These are phyloP conservation scores for Symbiodinium natans DNA, from an alignment of 73 alveolate species.

Conservation along the genomic window DNA sequence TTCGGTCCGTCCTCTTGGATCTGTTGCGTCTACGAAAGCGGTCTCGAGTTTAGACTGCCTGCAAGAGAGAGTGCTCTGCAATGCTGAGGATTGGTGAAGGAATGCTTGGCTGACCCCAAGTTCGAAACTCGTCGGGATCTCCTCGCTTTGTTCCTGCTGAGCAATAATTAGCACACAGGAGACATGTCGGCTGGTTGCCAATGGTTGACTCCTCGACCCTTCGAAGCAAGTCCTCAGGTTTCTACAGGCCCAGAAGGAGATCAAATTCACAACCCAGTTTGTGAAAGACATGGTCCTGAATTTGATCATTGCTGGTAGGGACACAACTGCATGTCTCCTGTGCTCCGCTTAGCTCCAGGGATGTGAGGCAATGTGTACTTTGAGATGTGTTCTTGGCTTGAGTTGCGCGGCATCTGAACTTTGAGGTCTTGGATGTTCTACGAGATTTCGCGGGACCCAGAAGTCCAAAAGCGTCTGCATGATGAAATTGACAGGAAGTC, in stretches of 20 bases:
- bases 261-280: not conserved
- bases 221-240: not conserved
- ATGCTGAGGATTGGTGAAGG: not conserved
- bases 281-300: not conserved
- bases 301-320: slow-evolving; percentile 12
- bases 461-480: not conserved
- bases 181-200: not conserved
- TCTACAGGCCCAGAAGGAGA: not conserved
- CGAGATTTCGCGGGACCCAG: not conserved
- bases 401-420: not conserved
- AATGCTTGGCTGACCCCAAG: slow-evolving; percentile 1
- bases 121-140: not conserved
- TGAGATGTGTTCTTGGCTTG: no score
- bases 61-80: no score
- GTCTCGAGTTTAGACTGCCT: no score
- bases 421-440: slow-evolving; percentile 11
- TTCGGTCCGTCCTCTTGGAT: no score
- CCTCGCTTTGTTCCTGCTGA: not conserved
- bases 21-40: no score
- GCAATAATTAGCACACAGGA: not conserved
- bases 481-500: not conserved
- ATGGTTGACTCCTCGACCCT: not conserved
- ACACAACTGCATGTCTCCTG: not conserved
- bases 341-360: not conserved
- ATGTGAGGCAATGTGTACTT: no score